Evolutionary conservation across 495 filamentous ascomycete genomes (phyloP).

Genomic region (Penicillium mononematosum): DNA sequence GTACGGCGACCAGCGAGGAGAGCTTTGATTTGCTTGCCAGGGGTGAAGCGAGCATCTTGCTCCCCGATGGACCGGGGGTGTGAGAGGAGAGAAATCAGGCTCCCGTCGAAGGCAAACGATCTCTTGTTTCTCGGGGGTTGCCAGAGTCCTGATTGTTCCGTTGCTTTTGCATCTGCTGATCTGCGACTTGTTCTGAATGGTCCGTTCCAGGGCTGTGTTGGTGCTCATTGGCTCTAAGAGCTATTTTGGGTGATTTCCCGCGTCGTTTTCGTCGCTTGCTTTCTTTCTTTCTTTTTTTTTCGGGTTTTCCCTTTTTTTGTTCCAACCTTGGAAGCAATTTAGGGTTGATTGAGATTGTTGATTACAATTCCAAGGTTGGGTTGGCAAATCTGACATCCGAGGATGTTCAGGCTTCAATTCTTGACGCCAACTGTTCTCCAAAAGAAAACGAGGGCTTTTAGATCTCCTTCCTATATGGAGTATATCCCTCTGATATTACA

Average conservation of each 20-base stretch:
- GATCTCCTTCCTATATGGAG: background rate
- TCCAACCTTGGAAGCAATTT: background rate
- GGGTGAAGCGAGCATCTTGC: constrained; percentile 48
- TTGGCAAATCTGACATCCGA: background rate
- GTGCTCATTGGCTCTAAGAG: background rate
- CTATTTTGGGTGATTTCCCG: background rate
- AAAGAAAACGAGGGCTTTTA: background rate
- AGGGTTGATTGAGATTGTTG: background rate
- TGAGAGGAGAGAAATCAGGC: constrained; percentile 9
- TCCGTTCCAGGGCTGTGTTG: background rate
- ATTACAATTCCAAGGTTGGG: background rate
- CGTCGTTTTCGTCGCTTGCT: background rate
- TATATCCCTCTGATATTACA: background rate
- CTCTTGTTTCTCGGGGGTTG: background rate
- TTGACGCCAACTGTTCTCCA: background rate
- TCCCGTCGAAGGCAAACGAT: constrained; percentile 10
- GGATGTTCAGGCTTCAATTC: background rate
- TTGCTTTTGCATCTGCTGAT: constrained; percentile 7
- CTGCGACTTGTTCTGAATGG: background rate
- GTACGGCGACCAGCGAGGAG: constrained; percentile 55
- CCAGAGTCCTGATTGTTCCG: background rate
- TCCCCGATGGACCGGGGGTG: constrained; percentile 27
- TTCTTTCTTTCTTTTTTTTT: background rate
- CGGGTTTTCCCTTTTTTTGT: background rate
- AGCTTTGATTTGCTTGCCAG: constrained; percentile 59